Percentiles rank a stretch among this genome's conserved stretches.
Conservation (phyloP, 371 early-diverging fungal species). For the Umbelopsis sp. region DNA sequence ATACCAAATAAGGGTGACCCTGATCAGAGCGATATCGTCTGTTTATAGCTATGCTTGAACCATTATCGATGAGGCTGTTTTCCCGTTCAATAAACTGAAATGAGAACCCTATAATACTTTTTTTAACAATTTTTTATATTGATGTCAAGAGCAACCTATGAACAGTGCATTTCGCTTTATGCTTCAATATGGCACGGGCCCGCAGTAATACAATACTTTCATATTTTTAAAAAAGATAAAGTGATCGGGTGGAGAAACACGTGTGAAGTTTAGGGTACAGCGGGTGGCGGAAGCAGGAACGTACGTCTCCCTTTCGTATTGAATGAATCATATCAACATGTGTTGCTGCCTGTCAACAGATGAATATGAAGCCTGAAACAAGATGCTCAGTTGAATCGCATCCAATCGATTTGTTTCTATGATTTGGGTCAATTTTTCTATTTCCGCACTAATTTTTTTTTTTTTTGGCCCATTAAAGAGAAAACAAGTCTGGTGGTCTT, state of each 20-base stretch:
- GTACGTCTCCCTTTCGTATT: background rate
- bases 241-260: too few relatives aligned
- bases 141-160: background rate
- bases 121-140: too few relatives aligned
- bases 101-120: too few relatives aligned
- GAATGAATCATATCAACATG: background rate
- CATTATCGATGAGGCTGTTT: background rate
- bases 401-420: constrained; percentile 5
- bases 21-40: background rate
- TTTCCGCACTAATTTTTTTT: constrained; percentile 1
- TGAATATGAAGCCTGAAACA: background rate
- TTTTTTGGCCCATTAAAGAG: background rate
- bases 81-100: too few relatives aligned
- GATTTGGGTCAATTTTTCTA: background rate
- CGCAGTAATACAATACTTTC: too few relatives aligned
- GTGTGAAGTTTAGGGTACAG: too few relatives aligned
- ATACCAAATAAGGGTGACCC: constrained; percentile 5
- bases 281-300: background rate
- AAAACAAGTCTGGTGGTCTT: constrained; percentile 17
- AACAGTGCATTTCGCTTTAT: too few relatives aligned
- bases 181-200: too few relatives aligned
- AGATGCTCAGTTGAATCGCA: background rate
- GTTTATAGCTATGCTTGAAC: background rate
- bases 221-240: too few relatives aligned
- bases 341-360: background rate